phyloP scores from a whole-genome alignment of 2,329 filamentous ascomycete species.

The Lachnellula cervina region DNA sequence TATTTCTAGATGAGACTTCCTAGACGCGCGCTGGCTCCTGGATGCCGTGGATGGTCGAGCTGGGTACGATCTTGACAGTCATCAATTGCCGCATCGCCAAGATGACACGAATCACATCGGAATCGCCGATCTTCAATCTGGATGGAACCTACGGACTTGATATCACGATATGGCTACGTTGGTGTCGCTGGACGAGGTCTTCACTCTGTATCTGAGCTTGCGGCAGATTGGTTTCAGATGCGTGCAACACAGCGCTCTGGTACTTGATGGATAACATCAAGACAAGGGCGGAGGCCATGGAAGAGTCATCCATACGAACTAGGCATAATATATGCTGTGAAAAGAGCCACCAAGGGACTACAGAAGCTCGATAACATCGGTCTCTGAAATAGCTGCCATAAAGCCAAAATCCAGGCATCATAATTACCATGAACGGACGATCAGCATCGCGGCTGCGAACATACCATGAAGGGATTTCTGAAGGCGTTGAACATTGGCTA shows the following conservation, averaged over 20 bases:
- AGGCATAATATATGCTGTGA: background rate
- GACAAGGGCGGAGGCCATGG: background rate
- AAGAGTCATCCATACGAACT: background rate
- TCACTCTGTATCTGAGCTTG: slow-evolving; percentile 5
- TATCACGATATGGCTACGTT: background rate
- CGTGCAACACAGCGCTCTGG: background rate
- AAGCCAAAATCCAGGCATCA: background rate
- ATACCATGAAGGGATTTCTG: background rate
- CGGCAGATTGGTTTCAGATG: slow-evolving; percentile 18
- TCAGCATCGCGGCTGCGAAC: background rate
- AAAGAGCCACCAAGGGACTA: background rate
- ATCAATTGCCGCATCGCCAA: slow-evolving; percentile 2
- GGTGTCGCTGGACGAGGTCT: background rate
- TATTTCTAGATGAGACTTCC: slow-evolving; percentile 12
- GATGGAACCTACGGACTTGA: background rate
- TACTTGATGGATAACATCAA: background rate
- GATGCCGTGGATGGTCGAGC: background rate
- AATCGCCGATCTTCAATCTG: background rate
- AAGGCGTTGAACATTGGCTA: slow-evolving; percentile 13
- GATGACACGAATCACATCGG: background rate
- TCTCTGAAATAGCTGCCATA: background rate
- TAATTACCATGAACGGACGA: background rate
- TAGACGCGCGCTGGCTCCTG: slow-evolving; percentile 1
- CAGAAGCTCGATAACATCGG: too few relatives aligned
- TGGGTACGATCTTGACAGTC: background rate